phyloP scores from a whole-genome alignment of 208 protist genomes.

The Acanthamoeba sp. region DNA sequence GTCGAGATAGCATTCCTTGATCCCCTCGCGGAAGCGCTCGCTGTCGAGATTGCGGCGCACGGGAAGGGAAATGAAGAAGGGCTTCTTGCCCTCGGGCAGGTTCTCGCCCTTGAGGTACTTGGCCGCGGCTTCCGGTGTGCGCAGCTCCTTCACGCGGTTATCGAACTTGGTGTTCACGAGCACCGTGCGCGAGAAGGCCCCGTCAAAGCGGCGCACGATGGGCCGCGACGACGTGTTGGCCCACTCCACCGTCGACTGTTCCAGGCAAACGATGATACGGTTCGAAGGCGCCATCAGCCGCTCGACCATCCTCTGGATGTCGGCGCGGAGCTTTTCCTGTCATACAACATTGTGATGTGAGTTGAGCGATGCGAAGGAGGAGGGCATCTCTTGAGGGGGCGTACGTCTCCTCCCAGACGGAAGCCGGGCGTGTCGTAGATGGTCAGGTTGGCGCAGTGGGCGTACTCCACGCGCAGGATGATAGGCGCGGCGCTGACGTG shows the following conservation, averaged over 20 bases:
- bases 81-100: conserved; percentile 77
- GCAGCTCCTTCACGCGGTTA: conserved; percentile 87
- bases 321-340: conserved; percentile 31
- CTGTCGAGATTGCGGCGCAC: conserved; percentile 80
- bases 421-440: conserved; percentile 87
- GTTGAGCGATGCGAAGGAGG: not conserved
- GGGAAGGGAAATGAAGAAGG: conserved; percentile 86
- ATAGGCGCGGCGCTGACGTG: conserved; percentile 82
- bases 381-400: conserved; percentile 73
- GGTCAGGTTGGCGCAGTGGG: conserved; percentile 85
- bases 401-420: conserved; percentile 84
- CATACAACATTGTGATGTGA: not conserved
- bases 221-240: conserved; percentile 85
- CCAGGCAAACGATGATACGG: conserved; percentile 86
- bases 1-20: conserved; percentile 83
- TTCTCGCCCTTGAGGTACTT: conserved; percentile 84
- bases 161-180: conserved; percentile 88
- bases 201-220: conserved; percentile 83
- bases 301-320: conserved; percentile 69
- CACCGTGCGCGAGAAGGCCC: conserved; percentile 82
- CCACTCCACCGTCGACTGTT: conserved; percentile 88
- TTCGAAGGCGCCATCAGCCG: conserved; percentile 83
- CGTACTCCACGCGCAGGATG: conserved; percentile 86
- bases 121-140: conserved; percentile 76
- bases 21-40: conserved; percentile 80